Conservation (phyloP, 2,329 filamentous ascomycete species). For the Teratosphaeria epicoccoides region DNA sequence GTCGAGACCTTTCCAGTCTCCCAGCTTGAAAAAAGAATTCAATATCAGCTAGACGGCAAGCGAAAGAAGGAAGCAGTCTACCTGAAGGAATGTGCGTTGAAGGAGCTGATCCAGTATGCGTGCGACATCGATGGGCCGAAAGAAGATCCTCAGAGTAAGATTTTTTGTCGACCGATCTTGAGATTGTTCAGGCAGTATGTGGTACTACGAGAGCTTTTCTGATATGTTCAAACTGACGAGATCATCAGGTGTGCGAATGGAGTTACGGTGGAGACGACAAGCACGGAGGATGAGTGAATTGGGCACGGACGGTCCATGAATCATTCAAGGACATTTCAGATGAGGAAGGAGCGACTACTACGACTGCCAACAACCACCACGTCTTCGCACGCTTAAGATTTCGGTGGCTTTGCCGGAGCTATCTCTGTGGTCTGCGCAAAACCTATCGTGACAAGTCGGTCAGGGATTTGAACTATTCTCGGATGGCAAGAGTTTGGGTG, state of each 20-base stretch:
- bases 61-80: conserved; percentile 43
- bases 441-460: neutral
- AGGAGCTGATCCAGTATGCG: conserved; percentile 52
- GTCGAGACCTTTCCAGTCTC: conserved; percentile 43
- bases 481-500: no score
- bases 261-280: conserved; percentile 51
- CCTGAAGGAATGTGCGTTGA: conserved; percentile 44
- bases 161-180: conserved; percentile 48
- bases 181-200: conserved; percentile 49
- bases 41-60: conserved; percentile 41
- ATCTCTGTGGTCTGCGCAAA: neutral
- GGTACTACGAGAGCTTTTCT: neutral
- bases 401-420: no score
- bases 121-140: conserved; percentile 43
- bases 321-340: neutral
- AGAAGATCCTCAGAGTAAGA: conserved; percentile 30
- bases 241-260: conserved; percentile 40
- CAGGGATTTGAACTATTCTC: neutral
- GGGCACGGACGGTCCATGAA: neutral
- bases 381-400: no score
- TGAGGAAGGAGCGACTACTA: neutral
- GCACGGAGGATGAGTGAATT: conserved; percentile 33
- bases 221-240: neutral
- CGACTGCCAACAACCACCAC: neutral
- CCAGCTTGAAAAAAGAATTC: conserved; percentile 41